Evolutionary conservation across 805 yeast species (phyloP).

Genomic region (Pichia scutulata): DNA sequence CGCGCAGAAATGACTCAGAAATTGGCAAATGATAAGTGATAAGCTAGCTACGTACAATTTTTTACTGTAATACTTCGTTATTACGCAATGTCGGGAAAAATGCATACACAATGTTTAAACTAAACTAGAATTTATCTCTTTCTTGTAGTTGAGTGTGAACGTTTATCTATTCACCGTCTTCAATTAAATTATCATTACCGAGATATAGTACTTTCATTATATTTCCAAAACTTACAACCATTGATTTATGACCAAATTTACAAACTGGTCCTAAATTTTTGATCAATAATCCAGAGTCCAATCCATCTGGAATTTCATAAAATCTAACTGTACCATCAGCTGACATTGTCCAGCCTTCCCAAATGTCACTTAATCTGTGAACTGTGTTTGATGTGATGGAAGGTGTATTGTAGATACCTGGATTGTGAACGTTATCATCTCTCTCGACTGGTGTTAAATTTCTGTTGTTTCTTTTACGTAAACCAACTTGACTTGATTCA

Average conservation of each 20-base stretch:
- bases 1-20: neutral
- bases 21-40: neutral
- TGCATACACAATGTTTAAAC: too few relatives aligned
- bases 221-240: conserved; percentile 69
- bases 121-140: too few relatives aligned
- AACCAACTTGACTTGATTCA: neutral
- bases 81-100: too few relatives aligned
- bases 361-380: conserved; percentile 33
- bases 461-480: neutral
- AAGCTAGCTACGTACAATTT: too few relatives aligned
- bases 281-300: conserved; percentile 39
- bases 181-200: conserved; percentile 68
- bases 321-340: conserved; percentile 55
- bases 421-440: neutral
- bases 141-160: conserved; percentile 16
- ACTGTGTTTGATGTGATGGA: neutral
- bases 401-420: neutral
- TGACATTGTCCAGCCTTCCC: conserved; percentile 81
- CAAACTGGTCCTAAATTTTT: conserved; percentile 54
- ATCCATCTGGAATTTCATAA: conserved; percentile 49
- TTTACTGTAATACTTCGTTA: too few relatives aligned
- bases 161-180: conserved; percentile 44
- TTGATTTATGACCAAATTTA: conserved; percentile 71
- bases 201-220: conserved; percentile 62
- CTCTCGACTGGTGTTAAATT: neutral